These are phyloP conservation scores for Eimeria acervulina DNA, from an alignment of 169 alveolate genomes.

Conservation along the genomic window DNA sequence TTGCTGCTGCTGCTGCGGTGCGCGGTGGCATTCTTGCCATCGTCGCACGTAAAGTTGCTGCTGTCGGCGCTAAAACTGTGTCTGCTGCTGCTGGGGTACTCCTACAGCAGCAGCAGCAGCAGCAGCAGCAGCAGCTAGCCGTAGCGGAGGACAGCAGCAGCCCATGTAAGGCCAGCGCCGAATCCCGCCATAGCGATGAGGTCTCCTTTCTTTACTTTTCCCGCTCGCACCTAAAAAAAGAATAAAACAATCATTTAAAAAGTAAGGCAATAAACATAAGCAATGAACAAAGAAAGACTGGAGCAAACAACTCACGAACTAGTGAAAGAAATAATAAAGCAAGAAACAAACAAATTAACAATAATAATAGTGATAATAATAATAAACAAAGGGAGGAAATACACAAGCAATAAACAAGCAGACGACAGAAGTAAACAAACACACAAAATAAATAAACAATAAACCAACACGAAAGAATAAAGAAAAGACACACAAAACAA, in stretches of 20 bases:
- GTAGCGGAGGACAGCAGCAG: conserved; percentile 86
- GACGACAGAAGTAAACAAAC: too few relatives aligned
- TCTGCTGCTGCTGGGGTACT: conserved; percentile 26
- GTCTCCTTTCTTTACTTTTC: conserved; percentile 86
- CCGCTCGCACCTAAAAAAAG: conserved; percentile 82
- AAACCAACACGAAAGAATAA: too few relatives aligned
- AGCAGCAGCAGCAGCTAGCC: conserved; percentile 44
- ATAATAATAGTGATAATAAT: too few relatives aligned
- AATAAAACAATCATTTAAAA: not conserved
- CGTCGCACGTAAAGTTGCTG: not conserved
- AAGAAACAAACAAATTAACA: too few relatives aligned
- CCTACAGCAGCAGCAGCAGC: conserved; percentile 4
- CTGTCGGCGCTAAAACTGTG: not conserved
- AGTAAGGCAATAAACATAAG: not conserved
- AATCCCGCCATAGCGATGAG: conserved; percentile 88
- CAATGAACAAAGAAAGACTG: not conserved
- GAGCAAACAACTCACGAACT: not conserved
- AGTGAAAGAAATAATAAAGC: too few relatives aligned
- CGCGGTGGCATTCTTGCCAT: not conserved
- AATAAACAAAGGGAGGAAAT: too few relatives aligned
- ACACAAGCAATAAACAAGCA: too few relatives aligned
- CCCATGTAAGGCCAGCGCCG: conserved; percentile 90
- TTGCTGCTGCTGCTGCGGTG: not conserved
- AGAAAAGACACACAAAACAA: too few relatives aligned
- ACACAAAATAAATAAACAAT: too few relatives aligned